phyloP scores from a whole-genome alignment of 1,284 basidiomycete genomes.

The Pulchroboletus neoregius region DNA sequence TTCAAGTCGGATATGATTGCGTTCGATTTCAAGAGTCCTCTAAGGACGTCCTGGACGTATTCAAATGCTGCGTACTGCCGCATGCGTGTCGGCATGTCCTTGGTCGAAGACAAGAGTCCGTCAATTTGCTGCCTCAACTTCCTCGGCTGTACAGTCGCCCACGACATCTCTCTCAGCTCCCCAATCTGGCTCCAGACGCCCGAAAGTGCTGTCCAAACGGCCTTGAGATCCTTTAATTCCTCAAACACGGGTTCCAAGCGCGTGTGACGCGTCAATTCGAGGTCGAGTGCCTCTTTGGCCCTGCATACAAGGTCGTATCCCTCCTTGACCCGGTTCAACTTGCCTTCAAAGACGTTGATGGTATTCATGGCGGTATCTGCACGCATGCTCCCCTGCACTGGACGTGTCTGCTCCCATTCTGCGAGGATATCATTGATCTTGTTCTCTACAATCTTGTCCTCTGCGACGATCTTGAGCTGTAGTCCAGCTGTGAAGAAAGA shows the following conservation, averaged over 20 bases:
- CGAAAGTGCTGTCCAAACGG: constrained; percentile 97
- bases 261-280: constrained; percentile 88
- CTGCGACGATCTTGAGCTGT: constrained; percentile 98
- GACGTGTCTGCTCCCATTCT: constrained; percentile 96
- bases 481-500: constrained; percentile 65
- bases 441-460: constrained; percentile 96
- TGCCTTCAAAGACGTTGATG: constrained; percentile 91
- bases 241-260: constrained; percentile 92
- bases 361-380: constrained; percentile 95
- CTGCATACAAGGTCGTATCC: constrained; percentile 92
- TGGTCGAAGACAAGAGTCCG: constrained; percentile 81
- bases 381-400: constrained; percentile 93
- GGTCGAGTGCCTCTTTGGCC: constrained; percentile 95
- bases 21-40: constrained; percentile 87
- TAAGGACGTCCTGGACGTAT: constrained; percentile 91
- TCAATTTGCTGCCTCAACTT: constrained; percentile 96
- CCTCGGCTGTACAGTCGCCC: constrained; percentile 91
- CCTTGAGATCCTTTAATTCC: constrained; percentile 93
- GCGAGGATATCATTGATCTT: constrained; percentile 85
- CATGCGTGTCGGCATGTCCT: constrained; percentile 99
- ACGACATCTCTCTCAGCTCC: constrained; percentile 85
- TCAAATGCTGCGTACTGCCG: constrained; percentile 99
- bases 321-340: constrained; percentile 85
- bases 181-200: constrained; percentile 94
- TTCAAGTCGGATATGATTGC: constrained; percentile 88